Base-by-base conservation (phyloP, 2,329 filamentous ascomycete species). In the Fusarium sp. region DNA sequence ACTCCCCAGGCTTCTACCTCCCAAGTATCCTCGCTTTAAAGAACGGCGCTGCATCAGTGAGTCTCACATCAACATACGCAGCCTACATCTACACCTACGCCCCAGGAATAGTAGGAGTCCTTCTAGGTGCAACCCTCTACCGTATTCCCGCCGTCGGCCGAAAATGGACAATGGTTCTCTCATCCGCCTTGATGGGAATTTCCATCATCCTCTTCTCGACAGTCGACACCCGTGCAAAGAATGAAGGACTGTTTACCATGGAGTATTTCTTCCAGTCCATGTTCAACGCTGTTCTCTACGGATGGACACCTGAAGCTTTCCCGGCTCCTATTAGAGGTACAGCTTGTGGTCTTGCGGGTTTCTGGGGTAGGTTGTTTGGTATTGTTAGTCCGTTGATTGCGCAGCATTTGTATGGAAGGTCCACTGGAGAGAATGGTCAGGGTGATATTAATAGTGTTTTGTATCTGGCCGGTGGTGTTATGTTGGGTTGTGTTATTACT, bases 341-440 rank as follows among this genome's bases (percentile, higher is more conserved):
- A 0, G 88, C 88, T 0, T 86, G 84, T 70, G 88, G 88, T 0
- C 66, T 89, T 15, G 86, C 87, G 3, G 86, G 85, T 63, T 89
- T 88, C 72, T 89, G 86, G 86, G 88, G 88, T 2, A 77, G 88
- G 3, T 57, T 89, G 25, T 88, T 88, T 68, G 85, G 86, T 12
- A 89, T 90, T 46, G 82, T 89, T 18, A 86, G 85, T 40, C 88
- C 88, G 0, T 72, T 89, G 40, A 86, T 87, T 56, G 86, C 85
- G 7, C 83, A 87, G 68, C 79, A 79, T 43, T 47, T 84, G n/a
- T 79, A 82, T 40, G 77, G 80, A 0, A 57, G 29, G 71, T 74
- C 47, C 77, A 59, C 50, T 0, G 76, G 67, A 1, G 59, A 64
- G 1, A 63, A 77, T 49, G 77, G 75, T 1, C 69, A 76, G 9